These are phyloP conservation scores for Fusarium sp. DNA, from an alignment of 2,329 filamentous ascomycete species.

Conservation along the genomic window DNA sequence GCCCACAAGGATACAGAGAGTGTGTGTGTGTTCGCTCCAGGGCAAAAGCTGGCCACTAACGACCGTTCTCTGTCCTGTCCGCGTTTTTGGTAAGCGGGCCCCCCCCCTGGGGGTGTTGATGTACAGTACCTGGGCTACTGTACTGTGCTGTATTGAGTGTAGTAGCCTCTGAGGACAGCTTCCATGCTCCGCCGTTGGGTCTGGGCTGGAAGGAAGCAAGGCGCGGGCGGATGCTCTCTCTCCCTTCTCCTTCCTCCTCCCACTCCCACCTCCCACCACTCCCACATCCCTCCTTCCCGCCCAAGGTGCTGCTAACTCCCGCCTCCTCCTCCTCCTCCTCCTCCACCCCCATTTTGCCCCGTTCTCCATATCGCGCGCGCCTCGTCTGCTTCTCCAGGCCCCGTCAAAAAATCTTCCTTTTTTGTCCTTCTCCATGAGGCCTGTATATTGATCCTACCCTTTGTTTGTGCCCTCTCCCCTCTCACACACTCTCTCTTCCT, in stretches of 20 bases:
- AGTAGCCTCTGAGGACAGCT: constrained; percentile 4
- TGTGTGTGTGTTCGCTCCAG: neutral
- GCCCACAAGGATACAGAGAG: neutral
- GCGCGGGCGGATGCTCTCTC: neutral
- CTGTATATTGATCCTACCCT: constrained; percentile 53
- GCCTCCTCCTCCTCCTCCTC: constrained; percentile 40
- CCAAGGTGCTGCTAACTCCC: constrained; percentile 2
- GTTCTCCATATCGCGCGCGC: constrained; percentile 40
- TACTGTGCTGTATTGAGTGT: neutral
- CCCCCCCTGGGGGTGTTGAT: neutral
- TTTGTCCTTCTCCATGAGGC: constrained; percentile 49
- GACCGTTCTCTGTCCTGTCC: constrained; percentile 5
- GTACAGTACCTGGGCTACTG: neutral
- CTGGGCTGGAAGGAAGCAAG: constrained; percentile 8
- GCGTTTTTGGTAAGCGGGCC: constrained; percentile 18
- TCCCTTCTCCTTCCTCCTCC: constrained; percentile 31
- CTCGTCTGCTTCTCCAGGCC: constrained; percentile 46
- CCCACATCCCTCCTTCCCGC: constrained; percentile 34
- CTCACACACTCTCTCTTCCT: constrained; percentile 20
- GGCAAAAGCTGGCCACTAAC: constrained; percentile 10
- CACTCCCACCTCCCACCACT: constrained; percentile 11
- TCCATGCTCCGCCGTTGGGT: constrained; percentile 12
- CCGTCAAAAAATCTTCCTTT: constrained; percentile 40
- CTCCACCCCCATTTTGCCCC: constrained; percentile 37
- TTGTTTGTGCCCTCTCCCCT: constrained; percentile 44